A percentile compares a stretch with the other conserved stretches of the same genome.
Evolutionary conservation across 345 rosid genomes (phyloP).

Genomic region (Aegle marmelos): DNA sequence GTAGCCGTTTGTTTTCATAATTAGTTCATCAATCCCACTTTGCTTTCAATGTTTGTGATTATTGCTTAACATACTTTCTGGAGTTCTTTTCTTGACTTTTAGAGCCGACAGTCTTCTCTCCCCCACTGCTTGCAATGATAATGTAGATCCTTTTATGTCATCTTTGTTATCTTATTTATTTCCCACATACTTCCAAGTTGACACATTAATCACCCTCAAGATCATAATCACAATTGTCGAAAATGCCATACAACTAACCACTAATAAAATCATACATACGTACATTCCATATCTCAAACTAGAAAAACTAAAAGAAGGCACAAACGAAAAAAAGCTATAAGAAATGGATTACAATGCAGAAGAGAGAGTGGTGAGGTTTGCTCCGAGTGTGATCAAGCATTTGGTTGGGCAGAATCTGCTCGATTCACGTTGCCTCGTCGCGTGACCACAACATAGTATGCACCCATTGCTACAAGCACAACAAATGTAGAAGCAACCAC

Average conservation of each 20-base stretch:
- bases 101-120: neutral
- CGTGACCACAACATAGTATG: slow-evolving; percentile 25
- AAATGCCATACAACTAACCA: slow-evolving; percentile 7
- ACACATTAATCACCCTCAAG: neutral
- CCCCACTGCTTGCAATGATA: slow-evolving; percentile 15
- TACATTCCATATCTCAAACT: slow-evolving; percentile 10
- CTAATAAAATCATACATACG: slow-evolving; percentile 9
- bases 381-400: slow-evolving; percentile 16
- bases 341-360: neutral
- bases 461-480: slow-evolving; percentile 29
- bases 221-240: neutral
- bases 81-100: neutral
- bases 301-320: neutral
- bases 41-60: neutral
- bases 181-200: neutral
- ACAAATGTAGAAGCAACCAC: slow-evolving; percentile 36
- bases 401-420: slow-evolving; percentile 37
- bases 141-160: neutral
- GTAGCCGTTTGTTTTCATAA: slow-evolving; percentile 4
- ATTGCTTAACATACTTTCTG: neutral
- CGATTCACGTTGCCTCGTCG: slow-evolving; percentile 38
- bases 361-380: neutral
- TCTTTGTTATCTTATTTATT: neutral
- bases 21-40: neutral
- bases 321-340: neutral